Evolutionary conservation across 257 asterid genomes (phyloP).

Genomic region (Buddleja alternifolia): DNA sequence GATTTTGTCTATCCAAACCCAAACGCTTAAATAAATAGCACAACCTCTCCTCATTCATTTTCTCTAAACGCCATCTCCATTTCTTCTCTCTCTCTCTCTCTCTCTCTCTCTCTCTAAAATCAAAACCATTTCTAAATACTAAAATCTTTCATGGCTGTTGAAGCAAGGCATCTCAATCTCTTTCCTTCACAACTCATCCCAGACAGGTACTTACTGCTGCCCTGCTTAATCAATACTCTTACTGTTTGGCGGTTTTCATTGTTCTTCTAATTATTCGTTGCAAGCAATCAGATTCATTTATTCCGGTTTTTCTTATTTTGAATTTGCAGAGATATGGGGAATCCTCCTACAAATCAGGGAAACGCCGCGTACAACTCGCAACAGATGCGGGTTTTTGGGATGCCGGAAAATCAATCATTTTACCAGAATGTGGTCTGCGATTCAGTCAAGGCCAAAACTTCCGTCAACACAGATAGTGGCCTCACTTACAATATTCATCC

Average conservation of each 20-base stretch:
- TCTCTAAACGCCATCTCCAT: conserved; percentile 37
- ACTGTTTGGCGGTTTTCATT: neutral
- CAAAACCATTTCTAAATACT: too few relatives aligned
- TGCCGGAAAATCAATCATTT: conserved; percentile 41
- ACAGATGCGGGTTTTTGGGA: conserved; percentile 42
- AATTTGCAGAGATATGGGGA: conserved; percentile 40
- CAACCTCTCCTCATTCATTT: conserved; percentile 31
- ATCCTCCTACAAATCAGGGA: conserved; percentile 30
- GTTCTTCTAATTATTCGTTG: neutral
- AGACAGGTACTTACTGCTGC: conserved; percentile 36
- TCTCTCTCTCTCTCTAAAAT: conserved; percentile 32
- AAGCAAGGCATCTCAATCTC: conserved; percentile 65
- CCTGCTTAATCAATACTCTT: too few relatives aligned
- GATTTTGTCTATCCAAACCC: conserved; percentile 36
- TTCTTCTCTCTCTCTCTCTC: neutral
- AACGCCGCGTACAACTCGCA: conserved; percentile 37
- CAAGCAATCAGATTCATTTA: neutral
- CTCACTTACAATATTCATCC: conserved; percentile 44
- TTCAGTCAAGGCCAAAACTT: conserved; percentile 51
- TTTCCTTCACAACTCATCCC: conserved; percentile 45
- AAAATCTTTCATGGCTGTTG: conserved; percentile 75
- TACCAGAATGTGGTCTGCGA: conserved; percentile 46
- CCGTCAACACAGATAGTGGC: conserved; percentile 64
- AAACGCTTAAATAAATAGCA: conserved; percentile 55
- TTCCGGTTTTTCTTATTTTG: neutral